phyloP scores from a whole-genome alignment of 2,329 filamentous ascomycete genomes.

The Magnaporthiopsis incrustans region DNA sequence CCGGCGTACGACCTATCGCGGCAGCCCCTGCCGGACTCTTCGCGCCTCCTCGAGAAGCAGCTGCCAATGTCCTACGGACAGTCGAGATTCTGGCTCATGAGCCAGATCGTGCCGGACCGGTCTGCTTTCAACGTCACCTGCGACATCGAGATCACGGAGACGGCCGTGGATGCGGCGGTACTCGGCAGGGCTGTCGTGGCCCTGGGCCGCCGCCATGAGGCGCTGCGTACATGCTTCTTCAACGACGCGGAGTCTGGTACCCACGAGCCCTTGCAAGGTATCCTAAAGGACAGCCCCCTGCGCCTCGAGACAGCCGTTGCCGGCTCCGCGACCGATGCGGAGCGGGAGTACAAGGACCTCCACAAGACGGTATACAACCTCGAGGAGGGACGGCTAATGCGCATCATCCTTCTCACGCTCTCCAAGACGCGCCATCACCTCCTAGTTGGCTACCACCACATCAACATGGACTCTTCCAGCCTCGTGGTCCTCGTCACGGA shows the following conservation, averaged over 20 bases:
- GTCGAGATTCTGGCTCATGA: constrained; percentile 32
- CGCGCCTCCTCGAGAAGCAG: not conserved
- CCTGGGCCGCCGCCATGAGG: constrained; percentile 23
- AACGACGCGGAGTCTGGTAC: constrained; percentile 10
- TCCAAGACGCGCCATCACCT: not conserved
- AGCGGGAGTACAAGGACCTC: not conserved
- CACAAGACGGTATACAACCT: not conserved
- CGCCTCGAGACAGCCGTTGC: not conserved
- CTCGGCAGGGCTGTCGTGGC: constrained; percentile 13
- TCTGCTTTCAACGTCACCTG: constrained; percentile 32
- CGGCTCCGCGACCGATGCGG: too few species aligned
- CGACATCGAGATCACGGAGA: constrained; percentile 13
- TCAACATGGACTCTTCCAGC: constrained; percentile 3
- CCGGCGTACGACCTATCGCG: not conserved
- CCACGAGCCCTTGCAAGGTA: constrained; percentile 9
- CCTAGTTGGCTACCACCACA: constrained; percentile 2
- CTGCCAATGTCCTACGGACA: constrained; percentile 30
- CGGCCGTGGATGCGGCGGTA: too few species aligned
- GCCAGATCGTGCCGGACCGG: constrained; percentile 24
- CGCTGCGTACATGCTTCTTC: constrained; percentile 24
- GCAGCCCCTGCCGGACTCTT: not conserved
- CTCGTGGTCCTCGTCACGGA: not conserved
- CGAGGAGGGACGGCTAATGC: not conserved
- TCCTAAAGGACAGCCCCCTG: constrained; percentile 2
- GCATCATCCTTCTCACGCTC: not conserved